Base-by-base conservation (phyloP, 2,329 filamentous ascomycete species). In the Aspergillus sp. region DNA sequence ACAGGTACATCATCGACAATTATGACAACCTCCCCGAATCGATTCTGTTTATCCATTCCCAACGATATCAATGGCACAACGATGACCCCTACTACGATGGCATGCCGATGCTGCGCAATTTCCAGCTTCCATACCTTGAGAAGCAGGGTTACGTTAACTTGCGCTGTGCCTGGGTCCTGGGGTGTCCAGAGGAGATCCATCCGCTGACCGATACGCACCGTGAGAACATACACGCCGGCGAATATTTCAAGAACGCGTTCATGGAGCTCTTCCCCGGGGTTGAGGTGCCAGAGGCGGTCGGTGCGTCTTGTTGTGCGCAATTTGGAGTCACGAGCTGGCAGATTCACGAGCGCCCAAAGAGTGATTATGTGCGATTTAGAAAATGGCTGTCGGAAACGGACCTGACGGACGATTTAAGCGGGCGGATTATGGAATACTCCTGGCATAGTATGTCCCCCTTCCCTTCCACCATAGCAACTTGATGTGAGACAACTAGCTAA, bases 391-490 rank as follows among this genome's bases (percentile, higher is more conserved):
- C 77, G 13, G 65, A 78, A 3, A 83, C 81, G 0, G 63, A 73
- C 0, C 60, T 84, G 44, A 65, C 67, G 1, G 81, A 84, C 68
- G 74, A 74, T 39, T 70, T 83, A 32, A 81, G 78, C 56, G 82
- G 82, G 4, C 69, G 82, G 18, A 77, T 85, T 8, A 75, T 84
- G 71, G 83, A 85, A 63, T 85, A 84, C 67, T 80, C 79, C n/a
- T 85, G 83, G 83, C 83, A 85, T 61, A 83, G 81, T 79, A 76
- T 68, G 73, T 78, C 66, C 26, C 18, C 17, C 17, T 13, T 4
- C 12, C 13, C 8, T 77, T 66, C 8, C 26, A 30, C 3, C 9
- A 11, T 30, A n/a, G 18, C n/a, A 22, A 9, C 12, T 8, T 39
- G 7, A 1, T 7, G 22, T 12, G 12, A 34, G 12, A 30, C 54